phyloP scores from a whole-genome alignment of 495 filamentous ascomycete species.

The Daldinia concentrica region DNA sequence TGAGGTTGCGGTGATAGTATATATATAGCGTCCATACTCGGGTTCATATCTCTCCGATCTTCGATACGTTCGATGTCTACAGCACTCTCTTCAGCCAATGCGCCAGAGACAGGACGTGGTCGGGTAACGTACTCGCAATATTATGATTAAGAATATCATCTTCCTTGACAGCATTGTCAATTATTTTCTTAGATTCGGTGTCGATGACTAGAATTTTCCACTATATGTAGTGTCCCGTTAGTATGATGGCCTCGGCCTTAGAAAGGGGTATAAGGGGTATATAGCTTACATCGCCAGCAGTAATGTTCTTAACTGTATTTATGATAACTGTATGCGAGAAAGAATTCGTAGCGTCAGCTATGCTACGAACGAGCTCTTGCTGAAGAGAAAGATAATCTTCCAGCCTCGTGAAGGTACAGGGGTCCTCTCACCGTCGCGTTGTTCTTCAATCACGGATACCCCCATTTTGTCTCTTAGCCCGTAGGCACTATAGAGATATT shows the following conservation, averaged over 20 bases:
- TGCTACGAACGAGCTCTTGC: not conserved
- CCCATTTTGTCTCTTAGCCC: conserved; percentile 47
- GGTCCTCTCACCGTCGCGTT: conserved; percentile 52
- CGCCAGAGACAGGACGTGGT: conserved; percentile 14
- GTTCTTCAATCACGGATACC: conserved; percentile 54
- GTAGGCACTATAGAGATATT: conserved; percentile 21
- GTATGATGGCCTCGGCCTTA: conserved; percentile 10
- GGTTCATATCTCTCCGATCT: conserved; percentile 78
- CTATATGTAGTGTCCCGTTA: conserved; percentile 56
- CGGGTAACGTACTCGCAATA: conserved; percentile 78
- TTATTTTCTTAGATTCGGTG: conserved; percentile 76
- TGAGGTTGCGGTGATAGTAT: conserved; percentile 83
- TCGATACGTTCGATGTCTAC: conserved; percentile 93
- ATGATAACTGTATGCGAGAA: conserved; percentile 55
- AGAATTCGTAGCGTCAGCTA: conserved; percentile 25
- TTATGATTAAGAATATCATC: conserved; percentile 96
- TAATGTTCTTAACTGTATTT: conserved; percentile 63
- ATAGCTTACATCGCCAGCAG: conserved; percentile 61
- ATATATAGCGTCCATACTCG: conserved; percentile 92
- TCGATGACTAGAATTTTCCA: conserved; percentile 97
- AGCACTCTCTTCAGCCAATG: conserved; percentile 39
- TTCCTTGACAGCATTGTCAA: conserved; percentile 88
- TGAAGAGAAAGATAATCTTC: conserved; percentile 5
- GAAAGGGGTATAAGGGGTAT: conserved; percentile 14
- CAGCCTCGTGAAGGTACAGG: conserved; percentile 13